Evolutionary conservation across 2,329 filamentous ascomycete genomes (phyloP), one percentile per base, ranked within the genome.

Genomic region (Zasmidium angulare): DNA sequence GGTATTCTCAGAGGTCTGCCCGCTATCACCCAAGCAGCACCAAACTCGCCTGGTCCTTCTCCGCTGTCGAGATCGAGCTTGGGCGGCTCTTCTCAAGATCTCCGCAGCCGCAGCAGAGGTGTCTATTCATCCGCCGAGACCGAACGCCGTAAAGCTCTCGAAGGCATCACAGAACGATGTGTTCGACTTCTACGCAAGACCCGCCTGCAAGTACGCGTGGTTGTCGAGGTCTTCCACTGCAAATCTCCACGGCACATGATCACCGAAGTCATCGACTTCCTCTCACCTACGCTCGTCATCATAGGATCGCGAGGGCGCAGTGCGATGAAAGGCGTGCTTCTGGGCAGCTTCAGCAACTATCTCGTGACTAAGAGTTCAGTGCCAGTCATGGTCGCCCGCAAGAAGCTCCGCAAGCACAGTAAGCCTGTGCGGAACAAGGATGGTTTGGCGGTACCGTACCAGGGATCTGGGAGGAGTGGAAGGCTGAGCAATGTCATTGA

Each of bases 261-360:
- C 64, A 96, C 92, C 0, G 95, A 98, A 79, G 92, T 97, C 67
- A 98, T 99, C 75, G 95, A 99, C 74, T 85, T 91, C 64, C 84
- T 98, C 54, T 90, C 89, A 65, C 95, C 95, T 3, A 98, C 93
- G 1, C 80, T 99, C 60, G 93, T 97, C 20, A 91, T 99, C 66
- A 85, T 98, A 59, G 95, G 95, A 52, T 96, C 92, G 63, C 84
- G 95, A 68, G 95, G 95, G 26, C 86, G 93, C 64, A 96, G 91
- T 75, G 91, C 92, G 47, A 81, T 99, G 56, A 98, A 98, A 76
- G 93, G 93, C 72, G 93, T 97, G 21, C 88, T 99, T 61, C 83
- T 99, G 26, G 95, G 95, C 23, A 97, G 93, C 0, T 98, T 99
- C 76, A 96, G 91, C 61, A 98, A 98, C 73, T 99, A 99, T 71